phyloP scores from a whole-genome alignment of 129 eudicot species.

The Helianthus tuberosus region DNA sequence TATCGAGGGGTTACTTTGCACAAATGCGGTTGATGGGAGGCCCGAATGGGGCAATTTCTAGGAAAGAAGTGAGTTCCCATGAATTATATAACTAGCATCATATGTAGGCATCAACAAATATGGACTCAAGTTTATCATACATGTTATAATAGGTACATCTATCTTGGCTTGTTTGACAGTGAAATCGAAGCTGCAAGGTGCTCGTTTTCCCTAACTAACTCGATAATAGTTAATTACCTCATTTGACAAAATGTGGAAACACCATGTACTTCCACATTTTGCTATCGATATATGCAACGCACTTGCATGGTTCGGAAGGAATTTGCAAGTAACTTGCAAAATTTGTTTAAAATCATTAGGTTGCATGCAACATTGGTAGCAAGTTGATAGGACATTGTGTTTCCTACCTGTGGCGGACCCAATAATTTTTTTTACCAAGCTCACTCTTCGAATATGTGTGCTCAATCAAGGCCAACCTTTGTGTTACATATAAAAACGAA shows the following conservation, averaged over 20 bases:
- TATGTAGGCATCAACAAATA: not conserved
- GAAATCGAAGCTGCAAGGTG: constrained; percentile 97
- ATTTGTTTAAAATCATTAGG: not conserved
- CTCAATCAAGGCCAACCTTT: too few species aligned
- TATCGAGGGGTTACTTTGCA: constrained; percentile 83
- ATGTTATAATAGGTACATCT: constrained; percentile 37
- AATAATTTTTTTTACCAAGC: too few species aligned
- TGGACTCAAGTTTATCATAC: not conserved
- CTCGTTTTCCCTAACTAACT: not conserved
- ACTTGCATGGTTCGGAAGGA: not conserved
- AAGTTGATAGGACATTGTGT: not conserved
- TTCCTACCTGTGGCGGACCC: not conserved
- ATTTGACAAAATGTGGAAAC: not conserved
- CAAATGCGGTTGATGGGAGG: constrained; percentile 92
- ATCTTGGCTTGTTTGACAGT: constrained; percentile 86
- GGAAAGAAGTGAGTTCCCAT: constrained; percentile 66
- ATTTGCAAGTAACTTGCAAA: not conserved
- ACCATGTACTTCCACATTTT: not conserved
- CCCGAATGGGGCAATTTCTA: constrained; percentile 88
- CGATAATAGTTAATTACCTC: not conserved
- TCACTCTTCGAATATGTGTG: too few species aligned
- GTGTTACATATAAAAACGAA: not conserved
- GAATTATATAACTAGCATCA: not conserved
- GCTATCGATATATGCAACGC: constrained; percentile 5
- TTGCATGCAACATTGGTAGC: not conserved